These are phyloP conservation scores for Cercospora brassicicola DNA, from an alignment of 2,329 filamentous ascomycete genomes.

Conservation along the genomic window DNA sequence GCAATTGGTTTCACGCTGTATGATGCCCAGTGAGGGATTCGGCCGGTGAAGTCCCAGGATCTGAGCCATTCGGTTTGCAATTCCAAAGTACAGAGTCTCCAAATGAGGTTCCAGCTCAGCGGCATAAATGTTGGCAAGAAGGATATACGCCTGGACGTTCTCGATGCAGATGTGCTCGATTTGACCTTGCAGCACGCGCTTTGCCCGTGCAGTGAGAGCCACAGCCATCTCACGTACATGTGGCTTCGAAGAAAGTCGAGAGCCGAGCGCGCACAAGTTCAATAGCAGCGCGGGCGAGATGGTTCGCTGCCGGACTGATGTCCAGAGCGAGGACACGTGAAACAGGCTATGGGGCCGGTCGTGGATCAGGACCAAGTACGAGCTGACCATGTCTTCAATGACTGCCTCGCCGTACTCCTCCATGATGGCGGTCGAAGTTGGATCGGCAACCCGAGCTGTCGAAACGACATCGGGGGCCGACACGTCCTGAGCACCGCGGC, in stretches of 20 bases:
- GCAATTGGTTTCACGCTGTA: neutral
- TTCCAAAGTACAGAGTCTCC: neutral
- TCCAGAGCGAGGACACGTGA: neutral
- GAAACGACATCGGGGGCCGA: too few relatives aligned
- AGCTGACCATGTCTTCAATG: neutral
- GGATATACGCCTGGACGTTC: neutral
- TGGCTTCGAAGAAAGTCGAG: neutral
- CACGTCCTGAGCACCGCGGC: too few relatives aligned
- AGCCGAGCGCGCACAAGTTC: neutral
- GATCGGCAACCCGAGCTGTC: neutral
- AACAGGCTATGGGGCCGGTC: neutral
- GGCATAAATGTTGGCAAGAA: neutral
- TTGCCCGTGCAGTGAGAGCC: neutral
- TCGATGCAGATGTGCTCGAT: neutral
- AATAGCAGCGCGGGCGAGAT: neutral
- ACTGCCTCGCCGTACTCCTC: neutral
- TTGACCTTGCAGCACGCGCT: neutral
- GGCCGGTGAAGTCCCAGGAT: neutral
- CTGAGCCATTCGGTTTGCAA: neutral
- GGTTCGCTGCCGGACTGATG: neutral
- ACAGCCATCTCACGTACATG: neutral
- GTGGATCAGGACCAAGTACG: neutral
- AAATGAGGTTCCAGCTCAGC: neutral
- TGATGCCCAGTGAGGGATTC: neutral
- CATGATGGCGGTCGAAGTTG: neutral